Percentiles rank a stretch among this genome's conserved stretches.
Conservation (phyloP, 768 basidiomycete genomes). For the Lepiota brunneoincarnata region DNA sequence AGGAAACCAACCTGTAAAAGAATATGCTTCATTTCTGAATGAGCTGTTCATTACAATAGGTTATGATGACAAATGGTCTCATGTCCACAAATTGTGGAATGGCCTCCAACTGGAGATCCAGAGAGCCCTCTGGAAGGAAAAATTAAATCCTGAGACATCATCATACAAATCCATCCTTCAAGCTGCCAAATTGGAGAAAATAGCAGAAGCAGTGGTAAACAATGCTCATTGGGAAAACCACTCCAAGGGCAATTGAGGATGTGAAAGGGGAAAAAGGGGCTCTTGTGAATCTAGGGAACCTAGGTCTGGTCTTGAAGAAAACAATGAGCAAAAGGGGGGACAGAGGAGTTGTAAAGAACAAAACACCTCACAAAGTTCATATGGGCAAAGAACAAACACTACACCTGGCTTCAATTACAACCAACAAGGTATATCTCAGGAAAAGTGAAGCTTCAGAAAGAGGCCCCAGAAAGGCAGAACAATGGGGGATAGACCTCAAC, state of each 20-base stretch:
- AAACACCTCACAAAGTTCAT: too few species aligned
- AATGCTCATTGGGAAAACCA: neutral
- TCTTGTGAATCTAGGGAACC: neutral
- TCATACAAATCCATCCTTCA: constrained; percentile 22
- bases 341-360: too few species aligned
- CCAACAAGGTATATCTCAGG: neutral
- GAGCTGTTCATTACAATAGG: constrained; percentile 33
- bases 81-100: constrained; percentile 32
- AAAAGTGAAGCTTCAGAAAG: constrained; percentile 16
- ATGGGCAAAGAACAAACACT: neutral
- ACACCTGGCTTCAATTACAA: neutral
- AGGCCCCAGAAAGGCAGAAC: constrained; percentile 1
- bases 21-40: constrained; percentile 32
- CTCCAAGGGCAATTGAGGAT: too few species aligned
- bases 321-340: too few species aligned
- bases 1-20: constrained; percentile 21
- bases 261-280: too few species aligned
- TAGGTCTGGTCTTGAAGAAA: neutral
- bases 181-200: constrained; percentile 29
- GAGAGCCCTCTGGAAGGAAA: constrained; percentile 24
- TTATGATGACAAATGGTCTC: constrained; percentile 20
- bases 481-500: too few species aligned
- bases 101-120: constrained; percentile 25
- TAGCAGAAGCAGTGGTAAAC: constrained; percentile 14
- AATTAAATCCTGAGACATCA: constrained; percentile 23